Evolutionary conservation across 2,329 filamentous ascomycete species (phyloP).

Genomic region (Rhexocercosporidium sp.): DNA sequence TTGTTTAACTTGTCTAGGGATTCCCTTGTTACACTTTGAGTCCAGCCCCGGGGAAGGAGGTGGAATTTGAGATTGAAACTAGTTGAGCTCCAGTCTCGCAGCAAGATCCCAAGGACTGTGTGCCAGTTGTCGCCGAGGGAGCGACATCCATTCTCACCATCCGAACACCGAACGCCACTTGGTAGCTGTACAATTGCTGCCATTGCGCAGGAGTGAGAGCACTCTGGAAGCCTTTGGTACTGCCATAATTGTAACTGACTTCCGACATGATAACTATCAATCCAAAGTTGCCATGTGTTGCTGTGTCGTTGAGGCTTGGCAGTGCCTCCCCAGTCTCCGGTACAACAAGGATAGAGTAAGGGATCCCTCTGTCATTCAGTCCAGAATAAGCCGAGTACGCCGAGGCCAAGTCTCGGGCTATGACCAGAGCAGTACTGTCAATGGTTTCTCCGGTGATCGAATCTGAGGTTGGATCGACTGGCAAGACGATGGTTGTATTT

Average conservation of each 20-base stretch:
- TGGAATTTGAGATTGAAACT: slow-evolving; percentile 58
- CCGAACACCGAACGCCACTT: slow-evolving; percentile 60
- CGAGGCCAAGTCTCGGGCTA: slow-evolving; percentile 57
- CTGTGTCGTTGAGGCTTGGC: slow-evolving; percentile 54
- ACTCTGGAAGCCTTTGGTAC: slow-evolving; percentile 38
- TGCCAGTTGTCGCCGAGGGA: slow-evolving; percentile 56
- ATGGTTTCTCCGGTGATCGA: neutral
- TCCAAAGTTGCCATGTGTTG: slow-evolving; percentile 59
- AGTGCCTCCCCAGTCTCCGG: slow-evolving; percentile 56
- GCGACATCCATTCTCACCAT: slow-evolving; percentile 66
- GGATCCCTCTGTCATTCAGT: slow-evolving; percentile 65
- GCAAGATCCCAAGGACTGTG: slow-evolving; percentile 46
- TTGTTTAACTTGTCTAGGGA: neutral
- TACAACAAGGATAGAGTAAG: slow-evolving; percentile 59
- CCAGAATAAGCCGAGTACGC: slow-evolving; percentile 57
- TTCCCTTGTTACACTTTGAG: slow-evolving; percentile 45
- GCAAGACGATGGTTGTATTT: slow-evolving; percentile 10
- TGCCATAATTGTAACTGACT: slow-evolving; percentile 54
- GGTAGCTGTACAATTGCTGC: slow-evolving; percentile 61
- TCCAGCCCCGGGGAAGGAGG: slow-evolving; percentile 59
- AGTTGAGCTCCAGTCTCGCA: slow-evolving; percentile 53
- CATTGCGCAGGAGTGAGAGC: slow-evolving; percentile 59
- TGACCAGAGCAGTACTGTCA: slow-evolving; percentile 56
- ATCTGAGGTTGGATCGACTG: neutral
- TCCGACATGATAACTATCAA: slow-evolving; percentile 54